Evolutionary conservation across 1,284 basidiomycete genomes (phyloP), one percentile per base, ranked within the genome.

Genomic region (Cutaneotrichosporon cavernicola): DNA sequence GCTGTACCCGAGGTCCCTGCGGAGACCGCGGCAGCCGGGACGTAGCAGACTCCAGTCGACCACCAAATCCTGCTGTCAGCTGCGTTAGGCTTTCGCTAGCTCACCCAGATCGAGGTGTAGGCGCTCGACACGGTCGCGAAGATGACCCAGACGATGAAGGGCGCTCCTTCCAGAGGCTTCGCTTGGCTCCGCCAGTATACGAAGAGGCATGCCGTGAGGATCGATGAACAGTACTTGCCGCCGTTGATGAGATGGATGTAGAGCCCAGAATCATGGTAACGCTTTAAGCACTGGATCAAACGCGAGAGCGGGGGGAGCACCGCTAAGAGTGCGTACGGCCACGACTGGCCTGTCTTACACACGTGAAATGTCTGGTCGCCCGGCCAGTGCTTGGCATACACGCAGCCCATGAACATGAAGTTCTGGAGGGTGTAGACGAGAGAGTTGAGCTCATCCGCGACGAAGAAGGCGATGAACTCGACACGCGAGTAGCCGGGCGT

Each of bases 161-260:
- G 77, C 2, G 80, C 68, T 50, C 86, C 86, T 40, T 76, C 52
- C 30, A 65, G 80, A 2, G 72, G 70, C 46, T 82, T 58, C 13
- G 58, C 86, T 65, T 85, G 77, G 60, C 87, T 82, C 69, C 89
- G 83, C 92, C 92, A 96, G 53, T 86, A 76, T 67, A 84, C 89
- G 74, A 90, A 93, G 62, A 86, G 84, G 6, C 88, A 73, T 72
- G 86, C 87, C 56, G 83, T 83, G 1, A 89, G 47, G 18, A 93
- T 87, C 0, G 88, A 88, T 50, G 84, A 81, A 5, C 80, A 82
- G 73, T 94, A 94, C 80, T 93, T 93, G 10, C 90, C 65, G 61
- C 90, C 92, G 69, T 97, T 97, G 75, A 97, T 86, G 36, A 97
- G 81, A 83, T 97, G 93, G 0, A 89, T 89, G 32, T 82, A 72